Base-by-base conservation (phyloP, 352 stramenopile species). In the Pythium oligandrum region DNA sequence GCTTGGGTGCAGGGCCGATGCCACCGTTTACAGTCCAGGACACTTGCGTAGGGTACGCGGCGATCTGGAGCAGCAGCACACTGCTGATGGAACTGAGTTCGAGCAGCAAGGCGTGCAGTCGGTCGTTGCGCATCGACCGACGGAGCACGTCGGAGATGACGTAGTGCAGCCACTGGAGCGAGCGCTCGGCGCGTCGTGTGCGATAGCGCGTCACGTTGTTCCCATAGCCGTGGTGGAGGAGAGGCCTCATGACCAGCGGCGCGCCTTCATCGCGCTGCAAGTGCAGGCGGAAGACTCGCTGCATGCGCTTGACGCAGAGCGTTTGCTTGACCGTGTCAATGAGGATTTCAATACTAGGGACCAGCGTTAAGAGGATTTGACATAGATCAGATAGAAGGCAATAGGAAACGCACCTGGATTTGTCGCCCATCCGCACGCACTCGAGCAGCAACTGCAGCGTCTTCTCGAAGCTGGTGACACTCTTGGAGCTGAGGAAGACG, bases 241-340 rank as follows among this genome's bases (percentile, higher is more conserved):
- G 56, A 6, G 80, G 59, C 17, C 86, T 75, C 74, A 96, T 89
- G 7, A 73, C 70, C 3, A 93, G 63, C 1, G 86, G 86, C 0
- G 81, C 79, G 2, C 84, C 81, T 4, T 83, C 49, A 34, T 90
- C 82, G 6, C 70, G 68, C 17, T 66, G 54, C n/a, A 94, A 40
- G n/a, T 86, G 74, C 44, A 69, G 69, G 2, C 84, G 74, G 46
- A 93, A 96, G 2, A 64, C 71, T 7, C 59, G n/a, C 48, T 96
- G 86, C 4, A 96, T 68, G 2, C 80, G 78, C 40, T 75, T 60
- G 17, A 93, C 76, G 7, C 78, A 77, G 3, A 90, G 40, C 36
- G 90, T 95, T 17, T 91, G 78, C 10, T 71, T 65, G 1, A 94
- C 66, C 0, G 78, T 68, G 11, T 91, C 78, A 30, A 94, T 83